Base-by-base conservation (phyloP, 345 rosid species). In the Citrus glauca region DNA sequence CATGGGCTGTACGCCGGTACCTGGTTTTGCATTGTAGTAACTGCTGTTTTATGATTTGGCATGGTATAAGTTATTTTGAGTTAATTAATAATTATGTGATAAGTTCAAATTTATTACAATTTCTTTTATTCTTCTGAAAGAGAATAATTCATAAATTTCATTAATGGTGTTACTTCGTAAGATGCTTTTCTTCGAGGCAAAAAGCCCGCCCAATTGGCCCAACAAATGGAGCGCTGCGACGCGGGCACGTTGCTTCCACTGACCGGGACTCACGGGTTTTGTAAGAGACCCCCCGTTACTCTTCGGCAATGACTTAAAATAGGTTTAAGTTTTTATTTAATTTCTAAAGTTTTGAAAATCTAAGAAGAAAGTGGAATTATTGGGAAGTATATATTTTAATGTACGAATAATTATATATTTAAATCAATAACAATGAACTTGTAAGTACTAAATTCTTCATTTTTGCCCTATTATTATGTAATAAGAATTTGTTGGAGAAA, bases 1-100 rank as follows among this genome's bases (percentile, higher is more conserved):
- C 57, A 67, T 14, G 73, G 79, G 77, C 33, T 25, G 81, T 45
- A 13, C 50, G 50, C 50, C 50, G 13, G 50, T 45, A 11, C 50
- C 50, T 45, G 50, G 50, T 45, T 45, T 45, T 45, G 50, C 50
- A 3, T 45, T 13, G 1, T 45, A 13, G 50, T 11, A 55, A 42
- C 13, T 11, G 69, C 24, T 45, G 71, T 19, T 66, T 73, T 45
- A 16, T 33, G 2, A 78, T 37, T 72, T 53, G 37, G 33, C 2
- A 35, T 10, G 25, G n/a, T 56, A 0, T 24, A 9, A 37, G 40
- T 56, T n/a, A 72, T 13, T 75, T 28, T 19, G 2, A 22, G 48
- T 62, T 42, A 74, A 28, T 40, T 27, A 40, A 53, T 53, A 53
- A 53, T 53, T 33, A 33, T 25, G 2, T 37, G 30, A 38, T 37